Conservation (phyloP, 805 yeast species). For the Candida sanyiensis region DNA sequence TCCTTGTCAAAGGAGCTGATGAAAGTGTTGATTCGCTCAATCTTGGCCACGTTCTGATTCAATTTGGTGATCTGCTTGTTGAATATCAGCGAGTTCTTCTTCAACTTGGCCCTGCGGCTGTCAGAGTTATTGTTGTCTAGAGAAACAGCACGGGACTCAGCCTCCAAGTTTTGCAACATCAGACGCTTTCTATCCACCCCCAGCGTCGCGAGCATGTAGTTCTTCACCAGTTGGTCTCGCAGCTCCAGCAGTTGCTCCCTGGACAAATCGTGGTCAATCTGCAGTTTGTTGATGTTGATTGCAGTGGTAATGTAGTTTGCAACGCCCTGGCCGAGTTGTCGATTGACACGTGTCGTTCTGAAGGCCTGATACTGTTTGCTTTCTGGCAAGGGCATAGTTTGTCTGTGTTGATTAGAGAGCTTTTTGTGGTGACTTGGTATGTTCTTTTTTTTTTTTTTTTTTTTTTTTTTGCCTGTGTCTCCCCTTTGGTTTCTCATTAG, state of each 20-base stretch:
- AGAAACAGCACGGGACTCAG: conserved; percentile 1
- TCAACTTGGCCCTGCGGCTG: conserved; percentile 4
- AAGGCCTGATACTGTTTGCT: conserved; percentile 9
- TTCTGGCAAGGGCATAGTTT: conserved; percentile 10
- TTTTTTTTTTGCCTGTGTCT: neutral
- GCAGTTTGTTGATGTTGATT: conserved; percentile 3
- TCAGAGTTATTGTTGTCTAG: conserved; percentile 7
- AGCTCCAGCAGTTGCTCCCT: conserved; percentile 2
- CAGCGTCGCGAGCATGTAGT: conserved; percentile 6
- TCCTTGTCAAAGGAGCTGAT: conserved; percentile 1
- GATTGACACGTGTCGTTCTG: conserved; percentile 4
- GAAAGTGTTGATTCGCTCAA: conserved; percentile 4
- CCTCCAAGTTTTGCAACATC: conserved; percentile 7
- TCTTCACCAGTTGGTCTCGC: conserved; percentile 6
- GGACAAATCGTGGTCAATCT: conserved; percentile 5
- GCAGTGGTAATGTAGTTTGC: conserved; percentile 2
- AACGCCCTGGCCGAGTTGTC: conserved; percentile 6
- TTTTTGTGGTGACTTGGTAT: no score
- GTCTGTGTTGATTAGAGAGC: no score
- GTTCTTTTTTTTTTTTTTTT: neutral
- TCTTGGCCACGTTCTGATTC: conserved; percentile 9
- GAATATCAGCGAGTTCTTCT: conserved; percentile 9
- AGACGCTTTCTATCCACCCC: conserved; percentile 8
- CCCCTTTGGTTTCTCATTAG: no score
- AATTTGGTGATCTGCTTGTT: conserved; percentile 6